Evolutionary conservation across 768 basidiomycete genomes (phyloP), one percentile per base, ranked within the genome.

Genomic region (Agrocybe praecox): DNA sequence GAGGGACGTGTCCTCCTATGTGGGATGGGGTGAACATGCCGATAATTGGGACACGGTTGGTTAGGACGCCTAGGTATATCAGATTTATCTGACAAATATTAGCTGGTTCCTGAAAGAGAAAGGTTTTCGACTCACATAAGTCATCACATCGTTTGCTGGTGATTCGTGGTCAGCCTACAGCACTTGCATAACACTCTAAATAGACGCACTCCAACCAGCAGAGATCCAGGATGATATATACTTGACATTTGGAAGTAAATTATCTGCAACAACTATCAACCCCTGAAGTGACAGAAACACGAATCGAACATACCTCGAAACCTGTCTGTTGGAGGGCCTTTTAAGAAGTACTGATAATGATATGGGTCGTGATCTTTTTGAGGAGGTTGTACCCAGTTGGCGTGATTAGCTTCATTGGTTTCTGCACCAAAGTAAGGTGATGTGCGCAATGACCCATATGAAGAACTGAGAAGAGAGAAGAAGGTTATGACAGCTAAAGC

Each of bases 111-210:
- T 44, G 26, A 40, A 40, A 49, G 19, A 5, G 5, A 29, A 33
- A 40, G 44, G n/a, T 42, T 12, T 17, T 18, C 15, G 48, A 61
- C 80, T 62, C 57, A 84, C 84, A 65, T 85, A 86, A 55, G 88
- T 88, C 83, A 89, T 88, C 26, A 89, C 86, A 72, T 90, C 88
- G 75, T 90, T 90, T 7, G 88, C 88, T 90, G 62, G 17, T 53
- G 59, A 57, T 40, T 33, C 24, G 87, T 81, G 26, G 26, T 69
- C 85, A 84, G 74, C 87, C 86, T 17, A 85, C 82, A 86, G 60
- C 29, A 52, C 53, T 57, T 45, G 40, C 22, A 21, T 34, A 43
- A 57, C 18, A 48, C 60, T 56, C 43, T 2, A 55, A 14, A 26
- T 45, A 47, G 26, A 78, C 84, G 62, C 66, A 85, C 84, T 89